These are phyloP conservation scores for Xylariaceae sp. DNA, from an alignment of 2,329 filamentous ascomycete genomes.

Conservation along the genomic window DNA sequence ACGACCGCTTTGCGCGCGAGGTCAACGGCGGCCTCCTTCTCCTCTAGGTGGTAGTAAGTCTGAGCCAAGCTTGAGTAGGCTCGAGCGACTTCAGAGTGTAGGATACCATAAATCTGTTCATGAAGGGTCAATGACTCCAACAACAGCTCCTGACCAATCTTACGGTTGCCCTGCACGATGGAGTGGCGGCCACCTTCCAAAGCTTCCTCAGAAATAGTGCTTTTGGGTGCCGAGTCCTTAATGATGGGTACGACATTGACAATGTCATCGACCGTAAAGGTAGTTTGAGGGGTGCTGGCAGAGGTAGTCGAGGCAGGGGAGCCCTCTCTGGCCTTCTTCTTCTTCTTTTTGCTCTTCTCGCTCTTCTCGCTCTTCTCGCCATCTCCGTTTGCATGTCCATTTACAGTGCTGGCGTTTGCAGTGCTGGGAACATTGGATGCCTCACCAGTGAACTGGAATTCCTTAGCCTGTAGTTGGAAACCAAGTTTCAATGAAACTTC, in stretches of 20 bases:
- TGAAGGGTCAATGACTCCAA: conserved; percentile 94
- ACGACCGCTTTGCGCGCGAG: conserved; percentile 95
- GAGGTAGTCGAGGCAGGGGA: conserved; percentile 44
- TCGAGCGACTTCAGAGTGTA: conserved; percentile 92
- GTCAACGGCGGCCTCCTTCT: conserved; percentile 93
- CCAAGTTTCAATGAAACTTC: conserved; percentile 86
- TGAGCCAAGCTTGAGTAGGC: conserved; percentile 94
- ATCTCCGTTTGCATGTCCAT: conserved; percentile 40
- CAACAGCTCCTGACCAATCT: conserved; percentile 90
- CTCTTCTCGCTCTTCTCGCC: conserved; percentile 46
- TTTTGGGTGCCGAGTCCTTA: conserved; percentile 90
- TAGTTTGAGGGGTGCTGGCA: conserved; percentile 41
- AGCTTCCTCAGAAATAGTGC: conserved; percentile 87
- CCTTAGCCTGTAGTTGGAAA: conserved; percentile 75
- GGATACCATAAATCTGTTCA: conserved; percentile 96
- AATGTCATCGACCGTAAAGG: conserved; percentile 80
- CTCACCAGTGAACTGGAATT: conserved; percentile 59
- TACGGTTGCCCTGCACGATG: conserved; percentile 90
- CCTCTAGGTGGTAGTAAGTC: conserved; percentile 95
- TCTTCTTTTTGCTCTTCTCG: conserved; percentile 55
- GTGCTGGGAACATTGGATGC: conserved; percentile 32
- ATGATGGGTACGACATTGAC: conserved; percentile 89
- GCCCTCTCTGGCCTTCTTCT: conserved; percentile 52
- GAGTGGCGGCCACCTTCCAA: conserved; percentile 93
- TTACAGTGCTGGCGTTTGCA: conserved; percentile 35